Base-by-base conservation (phyloP, 257 asterid genomes). In the Nemophila menziesii region DNA sequence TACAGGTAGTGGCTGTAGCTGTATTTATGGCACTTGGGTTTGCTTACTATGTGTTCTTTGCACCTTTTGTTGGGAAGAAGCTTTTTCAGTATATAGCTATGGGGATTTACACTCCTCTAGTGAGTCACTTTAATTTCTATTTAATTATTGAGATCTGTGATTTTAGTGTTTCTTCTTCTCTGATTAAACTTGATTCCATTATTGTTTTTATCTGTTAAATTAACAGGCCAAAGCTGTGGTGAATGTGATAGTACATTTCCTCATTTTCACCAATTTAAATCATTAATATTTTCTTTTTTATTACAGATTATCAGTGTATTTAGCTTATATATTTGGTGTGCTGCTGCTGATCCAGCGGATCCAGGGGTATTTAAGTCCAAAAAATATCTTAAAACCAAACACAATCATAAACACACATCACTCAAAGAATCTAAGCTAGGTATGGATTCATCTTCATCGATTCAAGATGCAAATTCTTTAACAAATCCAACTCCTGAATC, bases 1-100 rank as follows among this genome's bases (percentile, higher is more conserved):
- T 65, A 64, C 89, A 90, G 99, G 96, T 90, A 64, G 99, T 90
- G 1, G 99, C 99, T 56, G 99, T 90, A 48, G 94, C 99, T 56
- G 99, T 85, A 1, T 90, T 90, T 73, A 74, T 90, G 64, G 99
- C 99, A 64, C 62, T 90, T 93, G 96, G 93, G 20, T 85, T 90
- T 69, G 96, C 96, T 55, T 90, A 76, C 76, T 90, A 81, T 79
- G 96, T 90, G 5, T 90, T 90, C 93, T 90, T 90, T 73, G 94
- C 96, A 1, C 99, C 99, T 49, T 90, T 90, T 73, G 86, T 85
- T 67, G 99, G 99, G 44, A 81, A 37, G 50, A 76, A 79, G 62
- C 52, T 77, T 72, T 71, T 70, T 74, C 96, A 90, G 59, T 81
- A 79, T 73, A 68, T 77, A 43, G 76, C 52, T 15, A 81, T 81